These are phyloP conservation scores for Thinopyrum obtusiflorum DNA, from an alignment of 202 grass and related monocot genomes.

Conservation along the genomic window DNA sequence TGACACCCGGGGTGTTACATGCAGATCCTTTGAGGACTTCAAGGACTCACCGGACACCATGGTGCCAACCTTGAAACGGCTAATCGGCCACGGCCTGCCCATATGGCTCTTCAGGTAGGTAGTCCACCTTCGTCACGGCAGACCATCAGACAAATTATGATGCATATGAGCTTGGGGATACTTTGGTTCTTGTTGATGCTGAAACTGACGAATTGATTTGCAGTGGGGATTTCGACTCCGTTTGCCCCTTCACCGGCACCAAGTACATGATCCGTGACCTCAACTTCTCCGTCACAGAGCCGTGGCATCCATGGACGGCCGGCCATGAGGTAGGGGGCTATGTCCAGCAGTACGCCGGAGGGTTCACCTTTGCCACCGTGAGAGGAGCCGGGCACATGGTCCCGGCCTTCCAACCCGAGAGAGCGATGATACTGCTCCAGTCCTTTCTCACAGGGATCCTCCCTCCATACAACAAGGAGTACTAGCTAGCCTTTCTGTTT, in stretches of 20 bases:
- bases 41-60: neutral
- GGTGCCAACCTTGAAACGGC: constrained; percentile 4
- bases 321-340: neutral
- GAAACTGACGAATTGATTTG: neutral
- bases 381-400: neutral
- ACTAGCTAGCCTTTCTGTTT: neutral
- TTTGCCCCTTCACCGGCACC: neutral
- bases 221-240: neutral
- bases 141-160: no score
- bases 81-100: neutral
- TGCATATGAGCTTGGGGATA: no score
- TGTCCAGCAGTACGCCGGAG: neutral
- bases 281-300: neutral
- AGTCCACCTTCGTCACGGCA: neutral
- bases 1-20: no score
- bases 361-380: neutral
- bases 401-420: neutral
- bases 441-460: neutral
- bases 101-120: constrained; percentile 38
- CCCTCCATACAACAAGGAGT: neutral
- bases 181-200: neutral
- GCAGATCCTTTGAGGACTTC: neutral
- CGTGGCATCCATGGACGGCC: neutral
- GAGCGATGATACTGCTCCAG: neutral
- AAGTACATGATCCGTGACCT: neutral